Evolutionary conservation across 176 grass and related monocot species (phyloP).

Genomic region (Metroxylon sagu): DNA sequence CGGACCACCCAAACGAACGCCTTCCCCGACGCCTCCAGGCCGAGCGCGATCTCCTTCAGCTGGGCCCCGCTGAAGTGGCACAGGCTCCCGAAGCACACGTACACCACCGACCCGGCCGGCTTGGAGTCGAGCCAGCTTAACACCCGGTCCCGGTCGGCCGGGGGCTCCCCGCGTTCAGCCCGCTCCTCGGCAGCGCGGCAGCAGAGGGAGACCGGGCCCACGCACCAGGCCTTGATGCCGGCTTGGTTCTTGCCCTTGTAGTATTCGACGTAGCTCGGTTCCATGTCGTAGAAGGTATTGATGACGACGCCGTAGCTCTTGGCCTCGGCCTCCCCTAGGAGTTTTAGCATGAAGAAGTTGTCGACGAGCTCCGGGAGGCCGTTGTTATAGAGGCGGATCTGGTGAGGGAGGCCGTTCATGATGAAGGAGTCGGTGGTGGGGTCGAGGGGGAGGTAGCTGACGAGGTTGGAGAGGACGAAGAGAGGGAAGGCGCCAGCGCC

Average conservation of each 20-base stretch:
- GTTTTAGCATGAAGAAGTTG: no score
- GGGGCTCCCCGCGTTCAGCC: constrained; percentile 3
- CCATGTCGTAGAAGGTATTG: not conserved
- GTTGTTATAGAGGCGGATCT: no score
- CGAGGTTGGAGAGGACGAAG: not conserved
- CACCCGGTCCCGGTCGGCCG: constrained; percentile 24
- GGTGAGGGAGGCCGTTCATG: constrained; percentile 11
- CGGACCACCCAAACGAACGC: constrained; percentile 61
- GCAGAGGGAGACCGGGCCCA: not conserved
- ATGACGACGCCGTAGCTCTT: not conserved
- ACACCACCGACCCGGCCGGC: constrained; percentile 43
- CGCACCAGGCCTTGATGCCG: no score
- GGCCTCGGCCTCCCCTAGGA: not conserved
- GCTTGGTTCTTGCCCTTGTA: no score
- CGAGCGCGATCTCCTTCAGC: constrained; percentile 43
- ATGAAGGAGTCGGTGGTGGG: not conserved
- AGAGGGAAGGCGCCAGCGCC: not conserved
- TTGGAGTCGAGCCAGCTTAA: constrained; percentile 45
- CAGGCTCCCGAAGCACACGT: constrained; percentile 64
- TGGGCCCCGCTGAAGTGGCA: constrained; percentile 35
- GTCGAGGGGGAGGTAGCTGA: not conserved
- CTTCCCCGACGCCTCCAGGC: constrained; percentile 27
- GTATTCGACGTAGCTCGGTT: not conserved
- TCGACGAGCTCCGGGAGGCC: no score
- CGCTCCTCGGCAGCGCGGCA: constrained; percentile 12